Base-by-base conservation (phyloP, 2,329 filamentous ascomycete species). In the Metarhizium rileyi region DNA sequence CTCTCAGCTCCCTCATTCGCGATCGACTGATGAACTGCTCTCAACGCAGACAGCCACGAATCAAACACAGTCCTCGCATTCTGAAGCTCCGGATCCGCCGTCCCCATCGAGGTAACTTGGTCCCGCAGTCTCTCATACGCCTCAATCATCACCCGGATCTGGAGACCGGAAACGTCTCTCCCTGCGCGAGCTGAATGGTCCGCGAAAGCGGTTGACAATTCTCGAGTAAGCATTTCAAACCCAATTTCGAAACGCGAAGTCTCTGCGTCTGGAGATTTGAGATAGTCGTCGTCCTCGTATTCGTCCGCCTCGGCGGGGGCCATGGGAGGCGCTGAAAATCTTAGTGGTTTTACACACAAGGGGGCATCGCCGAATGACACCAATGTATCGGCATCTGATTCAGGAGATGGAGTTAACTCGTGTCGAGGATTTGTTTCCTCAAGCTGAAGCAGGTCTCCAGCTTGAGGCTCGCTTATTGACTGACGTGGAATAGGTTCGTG, bases 111-210 rank as follows among this genome's bases (percentile, higher is more conserved):
- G 1, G 63, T 56, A 0, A 79, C 58, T 55, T 70, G 69, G 41
- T 77, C 72, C 16, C 73, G 66, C 50, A 80, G 61, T 51, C 68
- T 67, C 65, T 80, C 76, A 56, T 80, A 80, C 3, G 76, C 76
- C 55, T 79, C 76, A 46, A 80, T 80, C 76, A 80, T 79, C 41
- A 75, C 67, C 70, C 73, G 74, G 18, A 79, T 60, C 57, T 80
- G 76, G 38, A 80, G 57, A 1, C 71, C 69, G 14, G 75, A 69
- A 0, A 68, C 66, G 33, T 72, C 66, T 3, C 54, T 36, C 50
- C 60, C 16, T 18, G 20, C 58, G 50, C 47, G 61, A 8, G 52
- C 50, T 8, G 61, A 48, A 47, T 60, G 33, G 42, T 63, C 52
- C 44, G 60, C 48, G 36, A 74, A 55, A 0, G 70, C 70, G 0